phyloP scores from a whole-genome alignment of 148 eudicot species.

The Amaranthus hypochondriacus region DNA sequence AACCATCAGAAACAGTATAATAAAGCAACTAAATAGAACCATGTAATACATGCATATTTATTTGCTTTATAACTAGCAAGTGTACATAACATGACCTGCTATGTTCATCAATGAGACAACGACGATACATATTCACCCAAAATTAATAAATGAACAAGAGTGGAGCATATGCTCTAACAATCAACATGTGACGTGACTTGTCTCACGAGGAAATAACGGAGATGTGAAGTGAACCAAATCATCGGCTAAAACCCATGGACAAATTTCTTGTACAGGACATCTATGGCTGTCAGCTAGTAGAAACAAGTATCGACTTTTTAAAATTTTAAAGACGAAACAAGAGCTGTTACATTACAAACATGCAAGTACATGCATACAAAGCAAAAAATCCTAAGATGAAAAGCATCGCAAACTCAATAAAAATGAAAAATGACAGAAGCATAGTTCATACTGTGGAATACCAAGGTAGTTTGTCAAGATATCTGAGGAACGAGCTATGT shows the following conservation, averaged over 20 bases:
- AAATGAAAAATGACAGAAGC: slow-evolving; percentile 14
- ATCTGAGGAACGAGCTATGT: slow-evolving; percentile 86
- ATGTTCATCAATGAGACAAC: slow-evolving; percentile 6
- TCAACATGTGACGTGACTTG: not conserved
- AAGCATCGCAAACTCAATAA: slow-evolving; percentile 2
- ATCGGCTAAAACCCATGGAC: not conserved
- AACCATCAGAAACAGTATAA: slow-evolving; percentile 32
- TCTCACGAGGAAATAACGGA: not conserved
- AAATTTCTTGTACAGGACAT: not conserved
- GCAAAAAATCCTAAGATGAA: not conserved
- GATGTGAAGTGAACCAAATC: not conserved
- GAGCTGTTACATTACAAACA: not conserved
- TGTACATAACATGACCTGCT: not conserved
- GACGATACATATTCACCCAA: not conserved
- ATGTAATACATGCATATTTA: not conserved
- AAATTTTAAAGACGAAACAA: not conserved
- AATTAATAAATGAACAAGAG: not conserved
- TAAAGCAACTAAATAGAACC: not conserved
- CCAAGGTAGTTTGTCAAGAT: slow-evolving; percentile 76
- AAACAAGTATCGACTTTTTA: not conserved
- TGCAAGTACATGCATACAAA: not conserved
- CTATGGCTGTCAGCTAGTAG: not conserved
- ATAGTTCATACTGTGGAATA: slow-evolving; percentile 71
- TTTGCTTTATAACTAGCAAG: not conserved
- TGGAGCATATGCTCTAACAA: not conserved